phyloP scores from a whole-genome alignment of 1,284 basidiomycete genomes.

The Malassezia psittaci region DNA sequence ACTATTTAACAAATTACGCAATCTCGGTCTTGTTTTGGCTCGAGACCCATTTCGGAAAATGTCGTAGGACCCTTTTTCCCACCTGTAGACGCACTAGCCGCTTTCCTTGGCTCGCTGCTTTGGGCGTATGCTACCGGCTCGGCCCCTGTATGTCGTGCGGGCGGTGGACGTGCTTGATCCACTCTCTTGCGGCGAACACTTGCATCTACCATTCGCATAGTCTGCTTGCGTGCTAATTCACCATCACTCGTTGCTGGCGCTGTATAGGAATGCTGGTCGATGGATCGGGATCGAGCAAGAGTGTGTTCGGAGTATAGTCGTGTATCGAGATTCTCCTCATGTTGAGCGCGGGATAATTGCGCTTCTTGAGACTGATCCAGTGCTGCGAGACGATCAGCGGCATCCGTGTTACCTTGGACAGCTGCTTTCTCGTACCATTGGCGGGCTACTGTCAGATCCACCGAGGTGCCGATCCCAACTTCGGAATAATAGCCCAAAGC shows the following conservation, averaged over 20 bases:
- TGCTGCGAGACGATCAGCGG: slow-evolving; percentile 62
- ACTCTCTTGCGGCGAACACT: slow-evolving; percentile 10
- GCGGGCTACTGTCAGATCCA: slow-evolving; percentile 58
- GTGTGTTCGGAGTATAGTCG: slow-evolving; percentile 74
- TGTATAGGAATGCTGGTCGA: slow-evolving; percentile 15
- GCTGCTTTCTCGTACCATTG: slow-evolving; percentile 62
- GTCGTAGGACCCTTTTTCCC: slow-evolving; percentile 57
- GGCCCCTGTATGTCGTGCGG: slow-evolving; percentile 7
- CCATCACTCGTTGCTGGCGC: slow-evolving; percentile 16
- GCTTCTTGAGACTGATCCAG: slow-evolving; percentile 52
- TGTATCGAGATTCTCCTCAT: slow-evolving; percentile 65
- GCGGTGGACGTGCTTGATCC: neutral
- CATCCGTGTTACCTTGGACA: slow-evolving; percentile 71
- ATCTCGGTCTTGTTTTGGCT: slow-evolving; percentile 62
- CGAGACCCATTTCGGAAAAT: slow-evolving; percentile 85
- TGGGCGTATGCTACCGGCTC: slow-evolving; percentile 10
- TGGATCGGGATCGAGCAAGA: slow-evolving; percentile 53
- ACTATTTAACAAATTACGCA: slow-evolving; percentile 50
- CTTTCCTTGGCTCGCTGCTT: slow-evolving; percentile 7
- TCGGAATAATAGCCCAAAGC: slow-evolving; percentile 88
- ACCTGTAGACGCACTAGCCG: slow-evolving; percentile 11
- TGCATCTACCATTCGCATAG: slow-evolving; percentile 13
- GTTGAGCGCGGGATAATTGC: slow-evolving; percentile 64
- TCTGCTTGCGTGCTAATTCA: slow-evolving; percentile 9
- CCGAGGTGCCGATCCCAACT: slow-evolving; percentile 51